These are phyloP conservation scores for Coffea eugenioides DNA, from an alignment of 257 asterid species.

Conservation along the genomic window DNA sequence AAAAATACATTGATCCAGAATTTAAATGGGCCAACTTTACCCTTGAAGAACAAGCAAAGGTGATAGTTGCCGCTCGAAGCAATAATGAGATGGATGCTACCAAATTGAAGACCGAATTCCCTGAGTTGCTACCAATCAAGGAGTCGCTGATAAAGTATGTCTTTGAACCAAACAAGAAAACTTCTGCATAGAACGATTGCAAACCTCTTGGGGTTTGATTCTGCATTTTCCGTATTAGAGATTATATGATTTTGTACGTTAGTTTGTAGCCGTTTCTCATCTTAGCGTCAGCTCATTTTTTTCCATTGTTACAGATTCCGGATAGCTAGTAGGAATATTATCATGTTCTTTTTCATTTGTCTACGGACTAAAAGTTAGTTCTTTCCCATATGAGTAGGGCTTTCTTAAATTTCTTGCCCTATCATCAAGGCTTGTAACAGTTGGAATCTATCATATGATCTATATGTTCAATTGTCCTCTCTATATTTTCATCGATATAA, in stretches of 20 bases:
- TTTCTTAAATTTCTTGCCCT: neutral
- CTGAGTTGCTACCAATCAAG: slow-evolving; percentile 78
- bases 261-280: slow-evolving; percentile 15
- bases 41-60: slow-evolving; percentile 97
- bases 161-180: slow-evolving; percentile 81
- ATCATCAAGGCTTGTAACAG: slow-evolving; percentile 14
- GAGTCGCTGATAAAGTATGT: slow-evolving; percentile 85
- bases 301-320: slow-evolving; percentile 16
- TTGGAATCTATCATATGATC: neutral
- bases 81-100: slow-evolving; percentile 89
- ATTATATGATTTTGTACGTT: slow-evolving; percentile 4
- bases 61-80: slow-evolving; percentile 83
- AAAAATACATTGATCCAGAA: slow-evolving; percentile 65
- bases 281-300: slow-evolving; percentile 17
- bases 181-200: slow-evolving; percentile 33
- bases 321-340: slow-evolving; percentile 16
- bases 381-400: neutral
- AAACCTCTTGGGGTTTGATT: slow-evolving; percentile 14
- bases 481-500: neutral
- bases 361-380: neutral
- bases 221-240: slow-evolving; percentile 14
- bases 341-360: slow-evolving; percentile 3
- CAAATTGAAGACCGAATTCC: slow-evolving; percentile 86
- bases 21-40: slow-evolving; percentile 76
- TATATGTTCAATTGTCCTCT: neutral